These are phyloP conservation scores for Talaromyces liani DNA, from an alignment of 495 filamentous ascomycete species.

Conservation along the genomic window DNA sequence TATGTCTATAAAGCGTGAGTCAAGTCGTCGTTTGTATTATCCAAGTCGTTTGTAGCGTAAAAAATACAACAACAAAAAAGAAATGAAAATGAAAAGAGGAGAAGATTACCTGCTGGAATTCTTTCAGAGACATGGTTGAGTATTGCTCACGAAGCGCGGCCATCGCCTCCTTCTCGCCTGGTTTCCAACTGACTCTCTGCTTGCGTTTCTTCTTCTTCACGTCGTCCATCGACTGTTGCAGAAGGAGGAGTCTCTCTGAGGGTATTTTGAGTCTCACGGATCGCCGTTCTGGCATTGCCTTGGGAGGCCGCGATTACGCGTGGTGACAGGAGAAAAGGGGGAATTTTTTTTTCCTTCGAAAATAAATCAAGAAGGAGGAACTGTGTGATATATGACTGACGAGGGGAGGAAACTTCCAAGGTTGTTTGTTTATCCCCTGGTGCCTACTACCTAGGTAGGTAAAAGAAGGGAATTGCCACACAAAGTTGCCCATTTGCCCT, in stretches of 20 bases:
- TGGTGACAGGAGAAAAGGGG: background rate
- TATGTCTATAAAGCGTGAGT: background rate
- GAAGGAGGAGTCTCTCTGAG: background rate
- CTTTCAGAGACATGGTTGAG: background rate
- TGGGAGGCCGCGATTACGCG: background rate
- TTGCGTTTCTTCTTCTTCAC: background rate
- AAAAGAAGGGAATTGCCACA: background rate
- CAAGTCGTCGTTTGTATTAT: background rate
- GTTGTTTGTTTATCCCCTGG: background rate
- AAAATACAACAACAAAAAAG: background rate
- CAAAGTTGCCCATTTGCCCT: background rate
- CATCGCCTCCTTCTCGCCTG: background rate
- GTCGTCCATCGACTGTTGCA: background rate
- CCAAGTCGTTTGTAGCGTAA: background rate
- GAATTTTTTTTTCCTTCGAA: too few relatives aligned
- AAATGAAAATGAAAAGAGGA: background rate
- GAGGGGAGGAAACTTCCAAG: too few relatives aligned
- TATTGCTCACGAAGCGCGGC: background rate
- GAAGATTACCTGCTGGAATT: background rate
- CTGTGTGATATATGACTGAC: background rate
- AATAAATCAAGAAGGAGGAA: background rate
- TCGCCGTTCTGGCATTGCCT: background rate
- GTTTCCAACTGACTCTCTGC: background rate
- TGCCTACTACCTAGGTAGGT: background rate
- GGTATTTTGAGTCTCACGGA: background rate